Conservation (phyloP, 805 yeast species). For the Nakazawaea ernobii region DNA sequence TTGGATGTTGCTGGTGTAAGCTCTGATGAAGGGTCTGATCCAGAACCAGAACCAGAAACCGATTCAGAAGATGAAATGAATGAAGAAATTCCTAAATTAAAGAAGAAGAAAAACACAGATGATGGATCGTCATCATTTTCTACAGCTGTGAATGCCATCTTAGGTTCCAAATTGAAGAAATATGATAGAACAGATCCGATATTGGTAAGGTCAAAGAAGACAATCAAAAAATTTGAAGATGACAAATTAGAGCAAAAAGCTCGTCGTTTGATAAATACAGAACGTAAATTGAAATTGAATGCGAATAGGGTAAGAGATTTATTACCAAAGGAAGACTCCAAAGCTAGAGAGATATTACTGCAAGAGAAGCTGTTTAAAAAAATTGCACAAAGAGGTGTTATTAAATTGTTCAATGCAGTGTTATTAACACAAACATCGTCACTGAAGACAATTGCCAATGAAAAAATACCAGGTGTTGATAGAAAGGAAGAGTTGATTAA, state of each 20-base stretch:
- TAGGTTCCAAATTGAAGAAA: slow-evolving; percentile 82
- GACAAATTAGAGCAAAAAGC: slow-evolving; percentile 85
- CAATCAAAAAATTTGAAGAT: slow-evolving; percentile 66
- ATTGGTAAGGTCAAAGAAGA: slow-evolving; percentile 73
- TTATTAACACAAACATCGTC: slow-evolving; percentile 70
- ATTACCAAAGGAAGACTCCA: slow-evolving; percentile 58
- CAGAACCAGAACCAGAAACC: slow-evolving; percentile 11
- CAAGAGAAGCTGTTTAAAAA: slow-evolving; percentile 67
- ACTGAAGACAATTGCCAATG: slow-evolving; percentile 38
- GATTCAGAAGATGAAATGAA: slow-evolving; percentile 7
- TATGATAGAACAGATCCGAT: slow-evolving; percentile 88
- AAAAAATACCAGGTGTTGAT: slow-evolving; percentile 32
- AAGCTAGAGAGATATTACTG: slow-evolving; percentile 54
- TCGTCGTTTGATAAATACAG: slow-evolving; percentile 58
- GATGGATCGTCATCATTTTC: slow-evolving; percentile 80
- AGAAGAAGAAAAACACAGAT: slow-evolving; percentile 50
- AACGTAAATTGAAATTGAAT: slow-evolving; percentile 63
- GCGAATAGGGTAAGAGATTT: slow-evolving; percentile 63
- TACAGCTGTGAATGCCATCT: slow-evolving; percentile 74
- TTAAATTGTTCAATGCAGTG: slow-evolving; percentile 77
- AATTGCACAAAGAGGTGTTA: slow-evolving; percentile 85
- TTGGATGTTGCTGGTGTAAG: slow-evolving; percentile 12
- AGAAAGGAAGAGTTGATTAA: slow-evolving; percentile 58
- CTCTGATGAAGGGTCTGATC: slow-evolving; percentile 8
- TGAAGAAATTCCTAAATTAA: slow-evolving; percentile 32